Evolutionary conservation across 1,139 yeast species (phyloP), one percentile per base, ranked within the genome.

Genomic region (Meyerozyma guilliermondii): DNA sequence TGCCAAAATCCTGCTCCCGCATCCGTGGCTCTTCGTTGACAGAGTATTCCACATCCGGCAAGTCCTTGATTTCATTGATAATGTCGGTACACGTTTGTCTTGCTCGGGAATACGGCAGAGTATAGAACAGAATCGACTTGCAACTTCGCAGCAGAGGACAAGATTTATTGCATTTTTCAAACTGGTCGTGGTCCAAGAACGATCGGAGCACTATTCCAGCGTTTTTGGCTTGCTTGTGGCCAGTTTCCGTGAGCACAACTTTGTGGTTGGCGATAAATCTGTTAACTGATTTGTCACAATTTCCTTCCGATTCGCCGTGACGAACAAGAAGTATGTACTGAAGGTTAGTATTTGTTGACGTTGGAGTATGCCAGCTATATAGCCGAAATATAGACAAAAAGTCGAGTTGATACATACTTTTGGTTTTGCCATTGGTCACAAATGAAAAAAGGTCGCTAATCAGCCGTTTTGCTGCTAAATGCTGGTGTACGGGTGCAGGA

Each of bases 1-100:
- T 89, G 18, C 97, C 97, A 58, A 89, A 89, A 62, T 89, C 97
- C 60, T 89, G 97, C 59, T 89, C 97, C 50, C 97, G 71, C 78
- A 89, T 79, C 42, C 96, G 65, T 4, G 96, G 95, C 55, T 89
- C 97, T 58, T 89, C 96, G 50, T 78, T 74, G 8, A 87, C 78
- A 37, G 70, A 63, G 52, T 79, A 81, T 3, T 68, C 58, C 1
- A 79, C 68, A 31, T 73, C 78, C 3, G 70, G 63, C 17, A 75
- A 59, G 42, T 66, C 79, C 42, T 77, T 73, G 36, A 87, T 68
- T 1, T 82, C 87, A 35, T 76, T 72, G 3, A 84, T 59, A 7
- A 88, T 76, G 22, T 83, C 81, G 42, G 82, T 75, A 38, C 92
- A 74, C 1, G 97, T 88, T 57, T 88, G 89, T 35, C 95, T 68